Percentiles rank a stretch among this genome's conserved stretches.
These are phyloP conservation scores for Geotrichum phurueaensis DNA, from an alignment of 1,139 yeast species.

Conservation along the genomic window DNA sequence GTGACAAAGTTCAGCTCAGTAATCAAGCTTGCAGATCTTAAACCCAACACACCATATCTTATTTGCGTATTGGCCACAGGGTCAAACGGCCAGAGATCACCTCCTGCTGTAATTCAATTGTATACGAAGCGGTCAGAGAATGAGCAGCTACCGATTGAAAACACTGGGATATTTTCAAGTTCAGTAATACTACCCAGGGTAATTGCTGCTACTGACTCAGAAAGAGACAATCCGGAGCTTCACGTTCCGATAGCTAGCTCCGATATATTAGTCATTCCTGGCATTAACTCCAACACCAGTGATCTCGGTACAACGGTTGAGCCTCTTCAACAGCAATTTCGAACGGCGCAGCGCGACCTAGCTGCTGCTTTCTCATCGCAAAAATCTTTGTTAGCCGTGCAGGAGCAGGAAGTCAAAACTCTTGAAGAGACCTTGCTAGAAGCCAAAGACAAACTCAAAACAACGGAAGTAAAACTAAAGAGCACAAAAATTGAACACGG, in stretches of 20 bases:
- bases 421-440: background rate
- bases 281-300: background rate
- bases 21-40: background rate
- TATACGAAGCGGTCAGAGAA: background rate
- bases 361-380: background rate
- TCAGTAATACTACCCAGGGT: background rate
- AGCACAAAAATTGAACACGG: background rate
- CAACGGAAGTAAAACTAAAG: background rate
- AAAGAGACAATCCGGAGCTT: background rate
- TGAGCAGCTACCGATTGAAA: background rate
- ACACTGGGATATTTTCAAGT: background rate
- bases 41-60: background rate
- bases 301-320: background rate
- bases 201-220: background rate
- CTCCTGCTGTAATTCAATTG: background rate
- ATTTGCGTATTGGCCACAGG: background rate
- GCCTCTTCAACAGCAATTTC: background rate
- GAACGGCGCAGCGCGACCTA: background rate
- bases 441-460: background rate
- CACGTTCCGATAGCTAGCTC: background rate
- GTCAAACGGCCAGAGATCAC: background rate
- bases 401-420: background rate
- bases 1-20: background rate
- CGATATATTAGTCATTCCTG: background rate
- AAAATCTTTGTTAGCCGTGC: background rate